Percentiles rank a stretch among this genome's conserved stretches.
These are phyloP conservation scores for Camellia granthamiana DNA, from an alignment of 148 eudicot species.

Conservation along the genomic window DNA sequence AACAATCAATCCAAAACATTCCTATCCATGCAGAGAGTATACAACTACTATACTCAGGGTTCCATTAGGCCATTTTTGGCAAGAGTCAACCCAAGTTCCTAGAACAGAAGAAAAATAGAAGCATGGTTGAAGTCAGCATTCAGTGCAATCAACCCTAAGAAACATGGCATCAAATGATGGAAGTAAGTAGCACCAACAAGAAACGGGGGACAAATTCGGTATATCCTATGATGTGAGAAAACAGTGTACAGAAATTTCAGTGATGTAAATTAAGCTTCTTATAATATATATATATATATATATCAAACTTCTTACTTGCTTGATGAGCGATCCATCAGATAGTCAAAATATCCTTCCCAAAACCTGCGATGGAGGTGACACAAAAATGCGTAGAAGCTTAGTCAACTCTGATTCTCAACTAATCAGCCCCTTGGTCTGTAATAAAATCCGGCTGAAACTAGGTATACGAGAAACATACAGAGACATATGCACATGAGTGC, in stretches of 20 bases:
- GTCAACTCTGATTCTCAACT: background rate
- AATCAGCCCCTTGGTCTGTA: background rate
- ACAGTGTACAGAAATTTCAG: background rate
- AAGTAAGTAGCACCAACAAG: background rate
- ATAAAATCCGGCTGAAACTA: background rate
- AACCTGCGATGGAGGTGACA: constrained; percentile 51
- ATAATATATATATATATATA: background rate
- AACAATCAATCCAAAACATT: background rate
- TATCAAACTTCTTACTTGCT: constrained; percentile 63
- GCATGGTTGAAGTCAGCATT: background rate
- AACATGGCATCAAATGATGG: background rate
- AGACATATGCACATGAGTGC: background rate
- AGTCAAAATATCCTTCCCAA: constrained; percentile 97
- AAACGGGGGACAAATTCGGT: constrained; percentile 5
- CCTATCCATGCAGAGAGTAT: background rate
- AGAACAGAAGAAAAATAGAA: constrained; percentile 1
- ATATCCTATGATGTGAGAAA: background rate
- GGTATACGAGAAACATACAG: background rate
- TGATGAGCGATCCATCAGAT: constrained; percentile 85
- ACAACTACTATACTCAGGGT: background rate
- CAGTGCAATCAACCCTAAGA: background rate
- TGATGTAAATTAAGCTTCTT: background rate
- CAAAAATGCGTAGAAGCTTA: constrained; percentile 16
- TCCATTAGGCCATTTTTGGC: background rate
- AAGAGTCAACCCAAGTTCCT: constrained; percentile 4